phyloP scores from a whole-genome alignment of 179 eudicot genomes.

The Heliamphora pulchella region DNA sequence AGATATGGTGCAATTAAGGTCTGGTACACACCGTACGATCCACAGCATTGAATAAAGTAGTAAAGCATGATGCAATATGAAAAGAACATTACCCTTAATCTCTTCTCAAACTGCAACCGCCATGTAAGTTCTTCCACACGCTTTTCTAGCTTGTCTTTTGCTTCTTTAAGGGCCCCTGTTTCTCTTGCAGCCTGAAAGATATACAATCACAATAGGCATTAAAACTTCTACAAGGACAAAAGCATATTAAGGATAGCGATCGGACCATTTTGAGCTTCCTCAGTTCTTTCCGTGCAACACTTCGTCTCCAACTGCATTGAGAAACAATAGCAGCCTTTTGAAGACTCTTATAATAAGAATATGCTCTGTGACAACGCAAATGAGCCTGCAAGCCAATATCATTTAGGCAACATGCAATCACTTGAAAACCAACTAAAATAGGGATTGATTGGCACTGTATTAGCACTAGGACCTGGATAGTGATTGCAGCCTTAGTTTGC shows the following conservation, averaged over 20 bases:
- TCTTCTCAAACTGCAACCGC: slow-evolving; percentile 95
- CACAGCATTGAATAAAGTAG: neutral
- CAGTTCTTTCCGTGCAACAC: slow-evolving; percentile 80
- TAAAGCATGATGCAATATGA: slow-evolving; percentile 5
- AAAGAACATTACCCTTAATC: slow-evolving; percentile 56
- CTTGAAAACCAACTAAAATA: neutral
- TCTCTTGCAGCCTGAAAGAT: slow-evolving; percentile 84
- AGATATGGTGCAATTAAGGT: neutral
- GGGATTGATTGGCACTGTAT: slow-evolving; percentile 8
- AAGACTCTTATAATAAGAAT: slow-evolving; percentile 65
- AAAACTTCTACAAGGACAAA: neutral
- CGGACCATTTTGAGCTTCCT: slow-evolving; percentile 82
- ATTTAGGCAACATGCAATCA: neutral
- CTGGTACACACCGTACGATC: neutral
- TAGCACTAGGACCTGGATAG: slow-evolving; percentile 58
- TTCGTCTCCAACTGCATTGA: slow-evolving; percentile 89
- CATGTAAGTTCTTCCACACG: slow-evolving; percentile 98
- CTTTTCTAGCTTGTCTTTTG: slow-evolving; percentile 93
- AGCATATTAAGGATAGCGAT: neutral
- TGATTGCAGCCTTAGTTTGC: slow-evolving; percentile 76
- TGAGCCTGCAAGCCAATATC: slow-evolving; percentile 54
- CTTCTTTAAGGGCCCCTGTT: slow-evolving; percentile 93
- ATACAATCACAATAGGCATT: slow-evolving; percentile 9
- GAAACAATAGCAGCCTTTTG: slow-evolving; percentile 70
- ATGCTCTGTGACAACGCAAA: slow-evolving; percentile 53